Evolutionary conservation across 148 eudicot species (phyloP).

Genomic region (Camellia sinensis): DNA sequence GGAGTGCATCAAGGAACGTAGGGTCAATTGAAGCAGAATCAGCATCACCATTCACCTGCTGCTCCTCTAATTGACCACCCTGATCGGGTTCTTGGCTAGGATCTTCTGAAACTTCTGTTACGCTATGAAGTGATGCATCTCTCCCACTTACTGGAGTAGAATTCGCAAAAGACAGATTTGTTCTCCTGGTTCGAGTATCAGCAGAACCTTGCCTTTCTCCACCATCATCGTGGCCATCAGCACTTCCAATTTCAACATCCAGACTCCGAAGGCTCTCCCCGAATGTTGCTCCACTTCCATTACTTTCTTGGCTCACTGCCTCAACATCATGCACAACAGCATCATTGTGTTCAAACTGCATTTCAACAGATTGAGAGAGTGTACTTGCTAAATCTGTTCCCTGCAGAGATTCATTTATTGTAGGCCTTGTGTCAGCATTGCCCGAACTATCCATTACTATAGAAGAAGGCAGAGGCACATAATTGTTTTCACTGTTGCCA

Average conservation of each 20-base stretch:
- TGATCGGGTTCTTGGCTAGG: conserved; percentile 70
- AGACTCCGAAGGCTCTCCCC: conserved; percentile 96
- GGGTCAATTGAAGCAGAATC: conserved; percentile 89
- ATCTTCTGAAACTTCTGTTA: conserved; percentile 78
- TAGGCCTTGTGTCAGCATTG: conserved; percentile 37
- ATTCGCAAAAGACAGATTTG: conserved; percentile 55
- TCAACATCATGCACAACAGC: conserved; percentile 71
- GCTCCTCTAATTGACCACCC: conserved; percentile 44
- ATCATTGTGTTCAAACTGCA: conserved; percentile 78
- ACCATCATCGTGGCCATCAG: conserved; percentile 98
- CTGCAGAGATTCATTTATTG: conserved; percentile 33
- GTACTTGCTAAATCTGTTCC: conserved; percentile 46
- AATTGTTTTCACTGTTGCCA: conserved; percentile 30
- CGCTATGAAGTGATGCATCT: conserved; percentile 77
- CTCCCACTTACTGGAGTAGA: conserved; percentile 51
- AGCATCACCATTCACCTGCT: conserved; percentile 50
- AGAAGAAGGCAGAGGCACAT: conserved; percentile 45
- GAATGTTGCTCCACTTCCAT: conserved; percentile 97
- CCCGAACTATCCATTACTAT: conserved; percentile 35
- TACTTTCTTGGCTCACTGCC: conserved; percentile 96
- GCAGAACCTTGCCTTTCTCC: conserved; percentile 79
- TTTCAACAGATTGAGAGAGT: conserved; percentile 62
- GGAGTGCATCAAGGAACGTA: conserved; percentile 95
- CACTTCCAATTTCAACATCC: conserved; percentile 98
- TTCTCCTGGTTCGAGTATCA: conserved; percentile 67